Base-by-base conservation (phyloP, 2,329 filamentous ascomycete species). In the Cladosporium sp. region DNA sequence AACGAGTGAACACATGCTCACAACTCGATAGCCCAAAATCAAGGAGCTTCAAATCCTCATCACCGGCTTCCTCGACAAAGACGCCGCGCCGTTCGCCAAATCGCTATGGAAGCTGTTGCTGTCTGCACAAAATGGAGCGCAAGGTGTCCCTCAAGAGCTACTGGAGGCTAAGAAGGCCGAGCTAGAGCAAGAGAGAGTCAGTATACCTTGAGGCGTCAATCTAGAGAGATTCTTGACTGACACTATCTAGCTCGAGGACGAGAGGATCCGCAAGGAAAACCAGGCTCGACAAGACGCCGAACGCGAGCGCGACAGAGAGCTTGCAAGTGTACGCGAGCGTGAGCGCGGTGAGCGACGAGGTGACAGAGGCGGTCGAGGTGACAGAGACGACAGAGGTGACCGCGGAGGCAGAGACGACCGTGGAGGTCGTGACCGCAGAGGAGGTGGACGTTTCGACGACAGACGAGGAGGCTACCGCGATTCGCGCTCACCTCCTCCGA, bases 131-230 rank as follows among this genome's bases (percentile, higher is more conserved):
- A 83, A 86, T 48, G 97, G 89, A 76, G 88, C 92, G 0, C 91
- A 95, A 76, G 95, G 95, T 63, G 93, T 99, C 14, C 94, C 95
- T 0, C 94, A 96, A 78, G 93, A 97, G 78, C 84, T 99, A 49
- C 81, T 99, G 2, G 95, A 99, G 77, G 93, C 94, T 0, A 99
- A 99, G 83, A 99, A 98, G 80, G 81, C 91, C 53, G 95, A 99
- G 79, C 83, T 99, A 57, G 92, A 95, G 68, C 92, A 97, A 79
- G 93, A 97, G 79, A 96, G 96, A 89, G 94, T 96, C 77, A 36
- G 76, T 64, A 46, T 32, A 23, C 14, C 32, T 8, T 18, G 11
- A 30, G 5, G n/a, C n/a, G n/a, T n/a, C n/a, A 43, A 13, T 26
- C 46, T 16, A 43, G 36, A 30, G 21, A 23, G 46, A 3, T 1